Evolutionary conservation across 1,139 yeast species (phyloP), one percentile per base, ranked within the genome.

Genomic region (Magnusiomyces suaveolens): DNA sequence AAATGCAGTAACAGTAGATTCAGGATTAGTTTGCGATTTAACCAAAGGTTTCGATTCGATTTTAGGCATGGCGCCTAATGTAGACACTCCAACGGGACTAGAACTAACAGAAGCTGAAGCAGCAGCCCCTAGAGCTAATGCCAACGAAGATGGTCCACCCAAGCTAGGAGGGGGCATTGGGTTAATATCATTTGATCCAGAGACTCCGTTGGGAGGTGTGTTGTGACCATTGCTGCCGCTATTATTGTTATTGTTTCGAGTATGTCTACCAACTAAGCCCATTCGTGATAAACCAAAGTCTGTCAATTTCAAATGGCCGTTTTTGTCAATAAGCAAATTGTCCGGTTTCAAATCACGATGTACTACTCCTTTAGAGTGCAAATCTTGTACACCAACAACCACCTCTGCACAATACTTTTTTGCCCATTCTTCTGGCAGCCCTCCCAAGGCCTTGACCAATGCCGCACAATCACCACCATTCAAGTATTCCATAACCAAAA

Each of bases 391-490:
- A 1, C 96, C 97, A 29, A 87, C 83, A 29, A 90, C 82, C 1
- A 89, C 89, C 66, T 94, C 98, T 0, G 96, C 92, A 56, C 88
- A 79, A 63, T 92, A 94, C 60, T 86, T 77, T 58, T 78, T 82
- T 0, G 95, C 84, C 98, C 98, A 92, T 18, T 66, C 69, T 56
- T 83, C 85, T 54, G 87, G 83, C 1, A 96, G 87, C 1, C 84
- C 83, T 0, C 95, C 96, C 67, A 90, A 74, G 68, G 82, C 82
- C 62, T 87, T 87, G 36, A 94, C 72, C 51, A 94, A 72, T 0
- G 96, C 85, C 0, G 97, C 95, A 66, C 95, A 81, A 68, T 94
- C 99, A 32, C 99, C 99, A 44, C 98, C 98, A 62, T 87, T 88
- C 50, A 92, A 73, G 66, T 89, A 94, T 67, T 94, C 98, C 97